Evolutionary conservation across 495 filamentous ascomycete species (phyloP).

Genomic region (Aspergillus diversus): DNA sequence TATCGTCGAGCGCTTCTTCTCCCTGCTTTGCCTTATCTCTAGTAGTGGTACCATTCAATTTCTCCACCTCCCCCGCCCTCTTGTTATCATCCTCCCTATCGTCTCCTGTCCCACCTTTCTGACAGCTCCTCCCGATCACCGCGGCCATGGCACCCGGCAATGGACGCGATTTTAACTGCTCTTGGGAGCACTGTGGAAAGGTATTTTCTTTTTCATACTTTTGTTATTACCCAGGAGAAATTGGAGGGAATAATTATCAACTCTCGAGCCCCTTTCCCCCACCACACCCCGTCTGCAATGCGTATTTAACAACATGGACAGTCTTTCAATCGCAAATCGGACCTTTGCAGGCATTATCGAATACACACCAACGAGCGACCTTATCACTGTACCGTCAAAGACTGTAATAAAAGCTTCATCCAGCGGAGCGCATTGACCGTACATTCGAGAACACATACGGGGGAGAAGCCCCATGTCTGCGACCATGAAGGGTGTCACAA

Average conservation of each 20-base stretch:
- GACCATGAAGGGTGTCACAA: conserved; percentile 80
- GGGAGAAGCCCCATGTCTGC: conserved; percentile 88
- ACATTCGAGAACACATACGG: conserved; percentile 84
- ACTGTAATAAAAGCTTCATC: conserved; percentile 88
- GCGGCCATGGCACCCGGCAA: conserved; percentile 48
- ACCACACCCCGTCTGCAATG: no score
- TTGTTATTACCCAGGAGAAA: background rate
- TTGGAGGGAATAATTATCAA: background rate
- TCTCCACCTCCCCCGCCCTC: conserved; percentile 18
- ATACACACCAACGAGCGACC: conserved; percentile 92
- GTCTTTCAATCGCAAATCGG: conserved; percentile 94
- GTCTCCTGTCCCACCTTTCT: conserved; percentile 19
- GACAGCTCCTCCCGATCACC: conserved; percentile 17
- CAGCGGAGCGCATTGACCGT: conserved; percentile 87
- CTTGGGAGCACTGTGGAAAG: conserved; percentile 53
- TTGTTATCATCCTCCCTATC: conserved; percentile 14
- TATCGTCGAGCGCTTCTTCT: background rate
- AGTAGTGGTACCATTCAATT: background rate
- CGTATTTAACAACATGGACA: conserved; percentile 32
- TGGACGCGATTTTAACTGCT: conserved; percentile 52
- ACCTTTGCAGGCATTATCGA: conserved; percentile 83
- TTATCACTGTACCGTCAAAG: conserved; percentile 68
- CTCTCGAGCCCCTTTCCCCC: no score
- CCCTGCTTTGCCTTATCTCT: conserved; percentile 11
- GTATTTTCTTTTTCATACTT: conserved; percentile 27